phyloP scores from a whole-genome alignment of 441 rosid species.

The Adansonia gregorii region DNA sequence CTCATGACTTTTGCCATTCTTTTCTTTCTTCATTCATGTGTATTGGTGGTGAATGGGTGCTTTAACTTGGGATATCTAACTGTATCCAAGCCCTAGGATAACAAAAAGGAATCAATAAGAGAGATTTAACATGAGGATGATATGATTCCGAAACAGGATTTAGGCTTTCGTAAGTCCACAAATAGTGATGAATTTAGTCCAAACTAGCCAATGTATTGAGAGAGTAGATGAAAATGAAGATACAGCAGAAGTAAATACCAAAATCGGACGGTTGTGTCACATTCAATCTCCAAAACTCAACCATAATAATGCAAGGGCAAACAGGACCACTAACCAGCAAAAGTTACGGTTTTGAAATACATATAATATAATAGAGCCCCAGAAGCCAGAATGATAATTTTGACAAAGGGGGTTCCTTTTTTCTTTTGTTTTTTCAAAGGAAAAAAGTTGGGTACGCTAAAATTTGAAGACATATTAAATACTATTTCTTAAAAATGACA shows the following conservation, averaged over 20 bases:
- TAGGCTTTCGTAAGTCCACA: constrained; percentile 4
- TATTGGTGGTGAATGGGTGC: background rate
- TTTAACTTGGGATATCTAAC: background rate
- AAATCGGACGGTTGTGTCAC: constrained; percentile 8
- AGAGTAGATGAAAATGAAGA: background rate
- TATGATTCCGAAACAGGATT: background rate
- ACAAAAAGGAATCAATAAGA: background rate
- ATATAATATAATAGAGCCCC: background rate
- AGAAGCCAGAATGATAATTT: background rate
- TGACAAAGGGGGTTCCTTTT: constrained; percentile 2
- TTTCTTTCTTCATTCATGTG: background rate
- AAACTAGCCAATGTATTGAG: background rate
- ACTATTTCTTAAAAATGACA: no score
- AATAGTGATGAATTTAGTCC: background rate
- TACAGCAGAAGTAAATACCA: background rate
- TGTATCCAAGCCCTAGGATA: background rate
- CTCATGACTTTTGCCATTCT: background rate
- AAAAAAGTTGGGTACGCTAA: no score
- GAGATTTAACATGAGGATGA: no score
- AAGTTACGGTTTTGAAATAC: background rate
- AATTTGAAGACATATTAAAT: no score
- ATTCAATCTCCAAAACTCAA: constrained; percentile 18
- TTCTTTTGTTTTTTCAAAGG: no score
- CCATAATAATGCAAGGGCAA: constrained; percentile 19
- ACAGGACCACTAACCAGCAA: constrained; percentile 14